Evolutionary conservation across 1,284 basidiomycete genomes (phyloP), one percentile per base, ranked within the genome.

Genomic region (Peniophora sp.): DNA sequence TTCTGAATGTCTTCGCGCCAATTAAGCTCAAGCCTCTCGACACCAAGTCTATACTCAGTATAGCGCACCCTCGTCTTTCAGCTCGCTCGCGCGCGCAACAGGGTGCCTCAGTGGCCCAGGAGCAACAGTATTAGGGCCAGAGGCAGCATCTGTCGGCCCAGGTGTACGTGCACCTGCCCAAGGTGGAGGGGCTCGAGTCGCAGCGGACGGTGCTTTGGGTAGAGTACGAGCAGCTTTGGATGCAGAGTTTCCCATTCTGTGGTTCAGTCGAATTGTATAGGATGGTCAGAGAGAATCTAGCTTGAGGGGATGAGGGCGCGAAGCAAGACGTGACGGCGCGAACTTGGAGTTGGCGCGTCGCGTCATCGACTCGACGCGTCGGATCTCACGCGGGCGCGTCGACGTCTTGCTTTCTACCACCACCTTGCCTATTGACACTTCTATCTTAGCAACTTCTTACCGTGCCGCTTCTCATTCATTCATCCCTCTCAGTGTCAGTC

Each of bases 151-250:
- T 32, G 27, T 32, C 12, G 27, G 27, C 5, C 27, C 27, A 5
- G 27, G 70, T 69, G 49, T 32, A 32, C 75, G 70, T 2, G 74
- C 72, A 34, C 78, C 78, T n/a, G 78, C 70, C 79, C 77, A 79
- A 22, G 73, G 62, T 36, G 81, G 72, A 9, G 67, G 6, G 5
- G 27, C 27, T 32, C 27, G 27, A 32, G 27, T n/a, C n/a, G n/a
- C 27, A 32, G 27, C 27, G 12, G 27, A 32, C 5, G 27, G 61
- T 2, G 58, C 49, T 56, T 71, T 81, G 2, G 87, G 83, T n/a
- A 89, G 71, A 58, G 70, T 78, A 34, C 85, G 75, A 2, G 75
- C 70, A 47, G 76, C 70, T 68, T 87, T 92, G 6, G 89, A 92
- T 19, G 81, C 64, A 50, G 76, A 70, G 36, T 73, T 73, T 19